These are phyloP conservation scores for Saksenaea vasiformis DNA, from an alignment of 371 early-diverging fungal species.

Conservation along the genomic window DNA sequence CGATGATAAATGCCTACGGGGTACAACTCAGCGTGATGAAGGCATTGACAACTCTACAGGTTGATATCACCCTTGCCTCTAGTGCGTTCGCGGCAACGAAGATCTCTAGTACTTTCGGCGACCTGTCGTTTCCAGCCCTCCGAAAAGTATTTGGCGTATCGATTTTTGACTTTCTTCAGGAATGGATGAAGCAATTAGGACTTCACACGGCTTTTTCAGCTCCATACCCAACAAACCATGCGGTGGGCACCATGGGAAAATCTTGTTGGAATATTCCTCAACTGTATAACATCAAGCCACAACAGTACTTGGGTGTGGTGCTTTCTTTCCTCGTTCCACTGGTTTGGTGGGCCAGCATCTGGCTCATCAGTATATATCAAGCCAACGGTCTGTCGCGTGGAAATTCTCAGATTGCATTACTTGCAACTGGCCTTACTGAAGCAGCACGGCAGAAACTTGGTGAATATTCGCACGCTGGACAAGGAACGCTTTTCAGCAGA, in stretches of 20 bases:
- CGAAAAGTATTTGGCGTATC: too few relatives aligned
- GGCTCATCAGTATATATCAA: constrained; percentile 18
- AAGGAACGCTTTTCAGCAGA: constrained; percentile 8
- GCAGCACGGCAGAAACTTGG: constrained; percentile 10
- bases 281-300: constrained; percentile 8
- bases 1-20: constrained; percentile 12
- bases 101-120: too few relatives aligned
- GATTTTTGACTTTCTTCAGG: not conserved
- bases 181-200: not conserved
- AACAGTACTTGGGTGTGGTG: constrained; percentile 9
- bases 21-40: constrained; percentile 8
- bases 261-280: not conserved
- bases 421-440: constrained; percentile 17
- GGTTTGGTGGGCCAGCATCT: constrained; percentile 15
- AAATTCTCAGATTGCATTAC: constrained; percentile 21
- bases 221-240: not conserved
- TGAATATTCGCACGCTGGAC: constrained; percentile 17
- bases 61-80: not conserved
- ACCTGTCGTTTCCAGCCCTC: too few relatives aligned
- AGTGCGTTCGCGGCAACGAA: not conserved
- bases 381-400: constrained; percentile 20
- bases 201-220: constrained; percentile 8
- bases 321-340: constrained; percentile 15
- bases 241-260: not conserved
- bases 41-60: not conserved